These are phyloP conservation scores for Ogataea trehalophila DNA, from an alignment of 805 yeast species.

Conservation along the genomic window DNA sequence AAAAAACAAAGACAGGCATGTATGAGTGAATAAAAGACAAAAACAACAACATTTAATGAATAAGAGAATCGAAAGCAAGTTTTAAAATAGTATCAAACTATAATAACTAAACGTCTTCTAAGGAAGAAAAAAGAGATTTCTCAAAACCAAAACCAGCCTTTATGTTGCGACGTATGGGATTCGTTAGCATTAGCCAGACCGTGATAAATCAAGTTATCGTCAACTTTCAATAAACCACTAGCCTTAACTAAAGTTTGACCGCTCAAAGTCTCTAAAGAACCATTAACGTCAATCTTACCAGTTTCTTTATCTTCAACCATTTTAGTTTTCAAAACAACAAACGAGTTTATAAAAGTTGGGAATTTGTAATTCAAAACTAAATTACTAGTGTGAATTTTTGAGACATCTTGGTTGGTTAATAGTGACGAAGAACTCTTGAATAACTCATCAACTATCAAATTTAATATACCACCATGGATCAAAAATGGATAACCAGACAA, in stretches of 20 bases:
- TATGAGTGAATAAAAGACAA: too few species aligned
- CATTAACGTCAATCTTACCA: constrained; percentile 36
- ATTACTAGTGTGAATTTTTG: constrained; percentile 43
- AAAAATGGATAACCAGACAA: constrained; percentile 84
- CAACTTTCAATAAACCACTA: constrained; percentile 37
- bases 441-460: constrained; percentile 74
- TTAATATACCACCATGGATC: constrained; percentile 85
- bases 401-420: constrained; percentile 24
- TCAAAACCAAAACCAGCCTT: constrained; percentile 17
- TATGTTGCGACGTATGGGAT: neutral
- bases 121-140: neutral
- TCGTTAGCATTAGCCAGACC: constrained; percentile 3
- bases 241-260: constrained; percentile 58
- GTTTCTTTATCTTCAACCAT: constrained; percentile 28
- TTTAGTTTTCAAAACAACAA: constrained; percentile 59
- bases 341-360: constrained; percentile 78
- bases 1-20: too few species aligned
- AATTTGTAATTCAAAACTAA: constrained; percentile 51
- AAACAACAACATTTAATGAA: too few species aligned
- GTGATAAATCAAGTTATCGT: constrained; percentile 2
- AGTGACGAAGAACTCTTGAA: constrained; percentile 37
- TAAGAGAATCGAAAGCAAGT: too few species aligned
- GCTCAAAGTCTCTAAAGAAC: constrained; percentile 46
- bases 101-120: too few species aligned
- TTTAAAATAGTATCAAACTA: too few species aligned